Base-by-base conservation (phyloP, 495 filamentous ascomycete genomes). In the Penicillium robsamsonii region DNA sequence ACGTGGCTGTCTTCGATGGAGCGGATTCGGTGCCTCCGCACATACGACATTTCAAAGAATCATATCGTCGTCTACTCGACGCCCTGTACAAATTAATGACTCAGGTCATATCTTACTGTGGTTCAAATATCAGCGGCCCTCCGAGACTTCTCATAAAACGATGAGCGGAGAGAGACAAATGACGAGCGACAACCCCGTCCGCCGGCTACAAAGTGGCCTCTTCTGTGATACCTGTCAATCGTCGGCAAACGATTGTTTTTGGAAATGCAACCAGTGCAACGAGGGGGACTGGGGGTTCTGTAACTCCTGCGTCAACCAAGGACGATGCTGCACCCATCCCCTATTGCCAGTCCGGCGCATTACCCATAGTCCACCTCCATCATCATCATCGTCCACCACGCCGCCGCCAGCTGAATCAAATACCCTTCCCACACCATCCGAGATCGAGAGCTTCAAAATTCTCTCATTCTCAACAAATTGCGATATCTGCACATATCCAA, bases 251-350 rank as follows among this genome's bases (percentile, higher is more conserved):
- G 79, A 85, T 22, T 90, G 87, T 66, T 91, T 86, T 66, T 96
- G 91, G 91, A 82, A 87, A 55, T 96, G 92, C 69, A 82, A 83
- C 52, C 60, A 76, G 37, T 96, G 92, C 71, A 95, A 96, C 62
- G 86, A 92, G 51, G 91, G 89, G 25, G 91, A 92, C 63, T 96
- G 91, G 92, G 92, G 92, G 1, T 96, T 89, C 63, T 96, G 92
- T 72, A 87, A 87, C 56, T 65, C 71, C 53, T 96, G 92, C 64
- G 89, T 96, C 27, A 90, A 89, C 44, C 83, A 84, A 68, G 89
- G 86, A 12, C 77, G 77, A 42, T 85, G 83, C 59, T 96, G 92
- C 72, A 88, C 84, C 0, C 92, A 96, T 63, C 74, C 85, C 0
- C 73, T 96, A 0, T 75, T 93, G 2, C 88, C 91, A 3, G 71